Evolutionary conservation across 2,329 filamentous ascomycete genomes (phyloP), one percentile per base, ranked within the genome.

Genomic region (Hypoxylon sp.): DNA sequence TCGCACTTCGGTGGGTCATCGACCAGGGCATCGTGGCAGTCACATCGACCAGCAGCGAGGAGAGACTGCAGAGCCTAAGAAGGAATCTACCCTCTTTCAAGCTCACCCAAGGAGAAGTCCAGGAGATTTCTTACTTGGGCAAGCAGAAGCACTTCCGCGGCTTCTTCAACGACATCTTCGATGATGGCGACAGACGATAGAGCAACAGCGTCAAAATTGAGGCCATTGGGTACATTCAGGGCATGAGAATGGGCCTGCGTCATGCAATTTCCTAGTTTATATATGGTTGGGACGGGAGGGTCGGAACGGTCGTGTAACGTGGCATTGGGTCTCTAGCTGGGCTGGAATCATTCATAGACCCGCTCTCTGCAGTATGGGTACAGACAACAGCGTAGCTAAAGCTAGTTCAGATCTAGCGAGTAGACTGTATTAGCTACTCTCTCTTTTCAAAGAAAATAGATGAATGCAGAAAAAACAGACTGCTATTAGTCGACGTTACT

Each of bases 71-170:
- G 75, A 81, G 82, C 73, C 70, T 88, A 64, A 74, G 78, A n/a
- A 83, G 83, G 69, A 67, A 53, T 44, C 57, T 87, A 69, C 82
- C 80, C 47, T 79, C 73, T 48, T 90, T 91, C 74, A 87, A 88
- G 80, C 80, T 92, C 69, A 88, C 87, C 10, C 80, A 84, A 0
- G 82, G 84, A 59, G 90, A 92, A 78, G 80, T 91, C 11, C 78
- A 84, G 50, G 83, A 86, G 57, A 88, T 92, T 67, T 75, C 82
- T 0, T 81, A 85, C 71, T 73, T 84, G 37, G 90, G 90, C 0
- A 81, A 81, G 71, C 75, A 88, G 81, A 90, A 89, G 80, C 87
- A 92, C 76, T 88, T 81, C 73, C 83, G 89, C 32, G 85, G 79
- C 0, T 92, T 88, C 75, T 92, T 88, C 87, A 79, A 69, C 1